Percentiles rank a stretch among this genome's conserved stretches.
phyloP scores from a whole-genome alignment of 345 rosid species.

The Cardiospermum halicacabum region DNA sequence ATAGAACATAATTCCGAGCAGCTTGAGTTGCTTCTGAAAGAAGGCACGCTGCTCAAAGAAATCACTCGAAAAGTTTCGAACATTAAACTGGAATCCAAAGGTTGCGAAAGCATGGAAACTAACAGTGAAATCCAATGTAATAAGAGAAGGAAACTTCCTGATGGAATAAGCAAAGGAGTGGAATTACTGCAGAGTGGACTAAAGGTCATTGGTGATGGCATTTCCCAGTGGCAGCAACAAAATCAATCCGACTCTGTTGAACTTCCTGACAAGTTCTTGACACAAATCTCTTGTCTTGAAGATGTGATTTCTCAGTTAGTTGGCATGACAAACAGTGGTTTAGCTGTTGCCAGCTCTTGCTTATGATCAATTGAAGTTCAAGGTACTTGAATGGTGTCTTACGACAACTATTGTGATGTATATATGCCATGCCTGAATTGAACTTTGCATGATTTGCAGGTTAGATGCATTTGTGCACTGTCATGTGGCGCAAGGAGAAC shows the following conservation, averaged over 20 bases:
- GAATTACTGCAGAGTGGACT: slow-evolving; percentile 70
- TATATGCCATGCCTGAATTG: neutral
- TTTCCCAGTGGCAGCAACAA: slow-evolving; percentile 58
- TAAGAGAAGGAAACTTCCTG: slow-evolving; percentile 85
- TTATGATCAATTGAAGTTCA: neutral
- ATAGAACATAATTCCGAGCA: slow-evolving; percentile 39
- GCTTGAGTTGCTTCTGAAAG: slow-evolving; percentile 43
- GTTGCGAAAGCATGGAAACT: slow-evolving; percentile 26
- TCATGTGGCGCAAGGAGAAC: neutral
- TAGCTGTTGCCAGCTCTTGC: slow-evolving; percentile 7
- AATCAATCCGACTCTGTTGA: slow-evolving; percentile 34
- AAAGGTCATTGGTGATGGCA: slow-evolving; percentile 56
- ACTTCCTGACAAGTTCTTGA: slow-evolving; percentile 49
- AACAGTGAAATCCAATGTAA: slow-evolving; percentile 30
- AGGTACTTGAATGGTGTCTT: neutral
- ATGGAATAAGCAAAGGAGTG: slow-evolving; percentile 65
- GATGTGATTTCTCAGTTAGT: slow-evolving; percentile 53
- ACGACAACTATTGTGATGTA: neutral
- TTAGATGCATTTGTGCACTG: neutral
- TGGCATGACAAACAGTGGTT: slow-evolving; percentile 34
- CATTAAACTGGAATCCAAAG: slow-evolving; percentile 17
- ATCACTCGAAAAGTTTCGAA: slow-evolving; percentile 24
- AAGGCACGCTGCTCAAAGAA: slow-evolving; percentile 52
- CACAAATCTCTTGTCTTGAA: slow-evolving; percentile 61
- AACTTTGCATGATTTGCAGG: neutral